Evolutionary conservation across 805 yeast genomes (phyloP), one percentile per base, ranked within the genome.

Genomic region (Zygoascus biomembranicola): DNA sequence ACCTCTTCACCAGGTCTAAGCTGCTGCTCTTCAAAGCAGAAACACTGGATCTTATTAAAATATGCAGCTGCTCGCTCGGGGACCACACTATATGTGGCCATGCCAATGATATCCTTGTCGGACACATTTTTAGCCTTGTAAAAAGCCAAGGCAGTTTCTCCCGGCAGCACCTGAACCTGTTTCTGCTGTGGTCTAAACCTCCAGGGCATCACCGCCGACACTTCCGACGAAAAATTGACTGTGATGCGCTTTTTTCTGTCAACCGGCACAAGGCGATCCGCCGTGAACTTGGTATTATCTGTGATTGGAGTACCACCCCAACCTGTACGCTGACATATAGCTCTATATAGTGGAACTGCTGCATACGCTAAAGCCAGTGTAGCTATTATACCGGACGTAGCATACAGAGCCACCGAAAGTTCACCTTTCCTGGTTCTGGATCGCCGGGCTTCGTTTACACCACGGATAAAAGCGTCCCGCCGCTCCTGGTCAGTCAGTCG

Each of bases 41-140:
- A 94, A 69, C 99, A 94, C 69, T 94, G 99, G 64, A 94, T 94
- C 70, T 94, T 94, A 73, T 89, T 89, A 74, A 94, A 94, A 70
- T 92, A 94, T 5, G 89, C 96, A 0, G 98, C 96, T 6, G 94
- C 96, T 62, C 88, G 92, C 60, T 94, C 97, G 0, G 99, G 99
- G 0, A 96, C 81, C 49, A 94, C 97, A 5, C 96, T 85, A 68
- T 94, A 94, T 0, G 99, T 94, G 1, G 99, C 99, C 96, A 94
- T 94, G 8, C 99, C 99, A 51, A 94, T 88, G 45, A 94, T 87
- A 66, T 94, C 98, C 62, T 87, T 87, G 55, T 84, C 84, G 45
- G 96, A 81, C 56, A 74, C 74, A 66, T 94, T 94, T 68, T 84
- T 87, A 23, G 99, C 99, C 68, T 84, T 86, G 73, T 89, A 94